Evolutionary conservation across 1,284 basidiomycete genomes (phyloP).

Genomic region (Naganishia sp.): DNA sequence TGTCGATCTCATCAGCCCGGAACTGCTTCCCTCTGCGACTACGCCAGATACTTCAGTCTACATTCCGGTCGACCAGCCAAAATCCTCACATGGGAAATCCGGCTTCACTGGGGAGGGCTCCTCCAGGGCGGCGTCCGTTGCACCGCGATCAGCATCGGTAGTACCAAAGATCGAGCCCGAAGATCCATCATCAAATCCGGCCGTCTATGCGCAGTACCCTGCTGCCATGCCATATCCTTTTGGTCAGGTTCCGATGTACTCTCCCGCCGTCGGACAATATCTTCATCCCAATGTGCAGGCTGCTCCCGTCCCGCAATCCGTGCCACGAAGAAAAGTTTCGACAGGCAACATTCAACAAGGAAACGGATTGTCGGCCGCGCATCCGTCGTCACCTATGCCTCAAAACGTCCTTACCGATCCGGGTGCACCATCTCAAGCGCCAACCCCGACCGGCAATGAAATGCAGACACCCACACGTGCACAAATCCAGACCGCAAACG

Average conservation of each 20-base stretch:
- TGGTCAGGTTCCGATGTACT: conserved; percentile 1
- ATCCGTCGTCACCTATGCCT: conserved; percentile 9
- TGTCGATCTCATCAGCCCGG: conserved; percentile 17
- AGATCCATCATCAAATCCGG: background rate
- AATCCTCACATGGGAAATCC: background rate
- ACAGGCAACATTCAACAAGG: conserved; percentile 1
- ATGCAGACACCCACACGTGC: conserved; percentile 17
- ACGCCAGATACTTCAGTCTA: conserved; percentile 30
- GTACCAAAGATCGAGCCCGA: conserved; percentile 17
- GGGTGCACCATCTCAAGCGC: conserved; percentile 8
- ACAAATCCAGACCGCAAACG: background rate
- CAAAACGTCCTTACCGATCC: conserved; percentile 10
- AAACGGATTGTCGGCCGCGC: background rate
- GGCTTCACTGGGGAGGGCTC: background rate
- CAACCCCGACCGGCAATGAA: conserved; percentile 6
- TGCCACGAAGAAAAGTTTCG: background rate
- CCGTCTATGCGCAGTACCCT: background rate
- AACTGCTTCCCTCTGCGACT: conserved; percentile 25
- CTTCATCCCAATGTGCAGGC: conserved; percentile 2
- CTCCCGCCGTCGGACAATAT: conserved; percentile 7
- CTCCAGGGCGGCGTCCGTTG: conserved; percentile 5
- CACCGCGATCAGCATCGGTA: conserved; percentile 9
- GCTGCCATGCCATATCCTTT: conserved; percentile 12
- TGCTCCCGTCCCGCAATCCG: conserved; percentile 2
- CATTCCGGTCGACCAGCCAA: conserved; percentile 24